A percentile compares a stretch with the other conserved stretches of the same genome.
Evolutionary conservation across 345 rosid species (phyloP).

Genomic region (Populus ilicifolia): DNA sequence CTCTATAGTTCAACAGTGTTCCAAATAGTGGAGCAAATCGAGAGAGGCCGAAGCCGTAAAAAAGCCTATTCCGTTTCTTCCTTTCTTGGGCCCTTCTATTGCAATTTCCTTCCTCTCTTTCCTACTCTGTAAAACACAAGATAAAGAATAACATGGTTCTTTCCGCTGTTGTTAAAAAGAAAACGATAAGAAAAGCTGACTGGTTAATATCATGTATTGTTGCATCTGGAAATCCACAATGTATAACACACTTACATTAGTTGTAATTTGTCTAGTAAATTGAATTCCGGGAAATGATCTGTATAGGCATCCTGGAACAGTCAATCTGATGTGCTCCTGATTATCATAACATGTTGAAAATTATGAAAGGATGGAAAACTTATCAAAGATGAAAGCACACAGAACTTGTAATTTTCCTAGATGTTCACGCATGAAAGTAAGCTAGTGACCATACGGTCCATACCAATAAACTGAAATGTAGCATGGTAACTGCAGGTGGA

Average conservation of each 20-base stretch:
- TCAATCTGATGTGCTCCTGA: not conserved
- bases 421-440: not conserved
- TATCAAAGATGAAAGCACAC: not conserved
- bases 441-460: not conserved
- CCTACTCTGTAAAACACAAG: not conserved
- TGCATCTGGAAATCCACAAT: not conserved
- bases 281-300: not conserved
- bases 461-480: not conserved
- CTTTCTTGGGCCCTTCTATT: not conserved
- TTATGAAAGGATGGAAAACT: not conserved
- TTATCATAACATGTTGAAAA: not conserved
- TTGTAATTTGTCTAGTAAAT: not conserved
- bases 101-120: not conserved
- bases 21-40: not conserved
- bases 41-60: not conserved
- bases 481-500: not conserved
- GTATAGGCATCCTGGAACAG: not conserved
- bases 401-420: not conserved
- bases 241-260: not conserved
- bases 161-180: no score
- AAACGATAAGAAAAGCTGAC: not conserved
- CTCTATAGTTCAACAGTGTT: not conserved
- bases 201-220: not conserved
- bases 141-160: no score
- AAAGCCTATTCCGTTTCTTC: not conserved